A percentile compares a stretch with the other conserved stretches of the same genome.
Conservation (phyloP, 768 basidiomycete genomes). For the Pulveroboletus sp. region DNA sequence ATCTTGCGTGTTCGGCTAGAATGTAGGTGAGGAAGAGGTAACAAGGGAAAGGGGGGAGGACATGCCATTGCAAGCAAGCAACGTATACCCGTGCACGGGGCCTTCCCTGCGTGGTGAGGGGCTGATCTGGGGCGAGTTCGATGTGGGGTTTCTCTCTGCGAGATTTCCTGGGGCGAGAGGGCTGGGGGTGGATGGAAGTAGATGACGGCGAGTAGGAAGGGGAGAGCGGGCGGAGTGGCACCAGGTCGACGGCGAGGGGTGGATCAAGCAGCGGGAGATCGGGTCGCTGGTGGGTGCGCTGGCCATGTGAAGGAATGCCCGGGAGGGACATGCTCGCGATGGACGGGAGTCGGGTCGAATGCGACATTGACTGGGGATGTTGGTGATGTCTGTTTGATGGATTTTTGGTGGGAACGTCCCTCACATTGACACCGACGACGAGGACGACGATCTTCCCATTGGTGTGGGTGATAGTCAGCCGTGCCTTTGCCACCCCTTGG, state of each 20-base stretch:
- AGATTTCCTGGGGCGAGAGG: conserved; percentile 30
- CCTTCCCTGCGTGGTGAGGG: conserved; percentile 77
- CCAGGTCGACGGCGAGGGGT: background rate
- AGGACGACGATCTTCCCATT: too few relatives aligned
- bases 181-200: background rate
- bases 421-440: too few relatives aligned
- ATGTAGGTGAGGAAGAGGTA: conserved; percentile 1
- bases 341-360: background rate
- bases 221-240: background rate
- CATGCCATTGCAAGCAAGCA: conserved; percentile 74
- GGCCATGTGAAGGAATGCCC: background rate
- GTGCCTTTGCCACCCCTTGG: too few relatives aligned
- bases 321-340: conserved; percentile 22
- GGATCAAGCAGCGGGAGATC: background rate
- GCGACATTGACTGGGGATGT: background rate
- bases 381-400: conserved; percentile 17
- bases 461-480: too few relatives aligned
- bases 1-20: conserved; percentile 71
- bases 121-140: conserved; percentile 69
- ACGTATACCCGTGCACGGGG: conserved; percentile 71
- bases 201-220: background rate
- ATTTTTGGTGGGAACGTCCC: background rate
- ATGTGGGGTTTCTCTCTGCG: conserved; percentile 57
- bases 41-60: background rate
- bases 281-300: background rate